Conservation (phyloP, 495 filamentous ascomycete species). For the Xylaria sp. region DNA sequence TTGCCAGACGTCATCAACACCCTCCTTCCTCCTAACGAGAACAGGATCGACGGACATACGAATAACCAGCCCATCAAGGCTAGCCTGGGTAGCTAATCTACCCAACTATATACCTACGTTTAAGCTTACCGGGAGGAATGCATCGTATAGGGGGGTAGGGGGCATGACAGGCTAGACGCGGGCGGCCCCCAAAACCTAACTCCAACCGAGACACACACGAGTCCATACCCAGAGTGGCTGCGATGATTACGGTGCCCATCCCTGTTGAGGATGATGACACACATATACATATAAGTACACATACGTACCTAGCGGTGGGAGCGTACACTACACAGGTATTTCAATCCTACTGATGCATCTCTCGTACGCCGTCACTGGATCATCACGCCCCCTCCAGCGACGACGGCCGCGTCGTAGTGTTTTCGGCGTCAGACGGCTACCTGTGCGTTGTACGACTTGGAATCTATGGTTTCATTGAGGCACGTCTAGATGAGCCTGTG, state of each 20-base stretch:
- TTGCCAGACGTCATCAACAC: background rate
- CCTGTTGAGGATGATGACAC: slow-evolving; percentile 13
- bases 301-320: too few species aligned
- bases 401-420: background rate
- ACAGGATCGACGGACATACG: background rate
- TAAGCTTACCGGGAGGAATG: background rate
- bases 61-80: background rate
- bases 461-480: background rate
- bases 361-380: background rate
- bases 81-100: background rate
- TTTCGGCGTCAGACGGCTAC: background rate
- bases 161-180: background rate
- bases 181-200: too few species aligned
- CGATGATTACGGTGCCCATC: slow-evolving; percentile 2
- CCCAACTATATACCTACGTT: background rate
- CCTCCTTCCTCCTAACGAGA: background rate
- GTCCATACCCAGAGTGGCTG: background rate
- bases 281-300: too few species aligned
- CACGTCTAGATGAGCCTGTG: background rate
- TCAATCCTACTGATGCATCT: background rate
- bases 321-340: background rate
- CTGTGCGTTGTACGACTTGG: background rate
- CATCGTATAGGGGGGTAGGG: background rate
- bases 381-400: background rate
- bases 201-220: background rate